Conservation (phyloP, 2,329 filamentous ascomycete genomes). For the Cercospora sp. region DNA sequence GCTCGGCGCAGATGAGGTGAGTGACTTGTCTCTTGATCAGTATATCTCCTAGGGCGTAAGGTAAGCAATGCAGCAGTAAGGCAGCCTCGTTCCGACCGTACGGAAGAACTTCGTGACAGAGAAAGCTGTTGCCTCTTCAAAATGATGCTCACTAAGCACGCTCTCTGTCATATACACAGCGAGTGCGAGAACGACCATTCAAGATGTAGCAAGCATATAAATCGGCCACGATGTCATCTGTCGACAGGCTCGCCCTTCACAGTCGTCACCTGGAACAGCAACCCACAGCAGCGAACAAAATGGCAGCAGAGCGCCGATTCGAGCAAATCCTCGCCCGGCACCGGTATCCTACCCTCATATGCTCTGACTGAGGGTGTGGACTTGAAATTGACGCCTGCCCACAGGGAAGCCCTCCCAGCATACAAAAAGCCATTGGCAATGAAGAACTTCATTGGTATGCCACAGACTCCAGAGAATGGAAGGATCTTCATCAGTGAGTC, state of each 20-base stretch:
- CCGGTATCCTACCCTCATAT: background rate
- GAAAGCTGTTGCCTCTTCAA: background rate
- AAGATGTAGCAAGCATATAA: background rate
- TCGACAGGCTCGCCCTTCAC: background rate
- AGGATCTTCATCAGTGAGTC: background rate
- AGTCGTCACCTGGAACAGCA: background rate
- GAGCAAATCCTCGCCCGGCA: background rate
- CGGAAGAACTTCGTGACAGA: background rate
- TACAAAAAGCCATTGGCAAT: background rate
- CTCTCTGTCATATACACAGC: background rate
- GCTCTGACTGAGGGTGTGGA: background rate
- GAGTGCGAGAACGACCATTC: background rate
- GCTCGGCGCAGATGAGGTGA: background rate
- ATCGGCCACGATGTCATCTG: background rate
- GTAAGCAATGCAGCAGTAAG: background rate
- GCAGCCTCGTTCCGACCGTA: background rate
- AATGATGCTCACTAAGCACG: background rate
- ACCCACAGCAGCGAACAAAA: background rate
- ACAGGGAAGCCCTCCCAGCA: background rate
- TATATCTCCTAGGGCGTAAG: background rate
- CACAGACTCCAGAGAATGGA: background rate
- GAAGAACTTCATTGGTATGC: background rate
- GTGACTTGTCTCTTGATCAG: background rate
- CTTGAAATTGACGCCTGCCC: background rate
- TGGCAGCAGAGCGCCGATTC: background rate